Percentiles rank a stretch among this genome's conserved stretches.
These are phyloP conservation scores for Boletus coffeatus DNA, from an alignment of 1,284 basidiomycete species.

Conservation along the genomic window DNA sequence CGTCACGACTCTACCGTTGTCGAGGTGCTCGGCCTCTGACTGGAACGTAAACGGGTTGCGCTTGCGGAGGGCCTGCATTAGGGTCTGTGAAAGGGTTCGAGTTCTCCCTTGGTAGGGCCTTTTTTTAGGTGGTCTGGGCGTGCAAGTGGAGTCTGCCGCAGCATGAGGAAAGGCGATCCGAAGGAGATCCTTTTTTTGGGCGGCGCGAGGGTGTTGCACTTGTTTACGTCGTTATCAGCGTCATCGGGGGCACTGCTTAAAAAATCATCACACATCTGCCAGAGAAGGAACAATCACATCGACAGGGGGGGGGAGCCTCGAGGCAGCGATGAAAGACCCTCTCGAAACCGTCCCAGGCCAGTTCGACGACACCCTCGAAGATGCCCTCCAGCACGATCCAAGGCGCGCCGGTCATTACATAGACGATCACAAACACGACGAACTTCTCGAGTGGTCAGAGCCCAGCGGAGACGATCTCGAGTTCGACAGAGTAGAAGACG, in stretches of 20 bases:
- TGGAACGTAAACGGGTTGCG: slow-evolving; percentile 39
- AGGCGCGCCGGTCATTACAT: slow-evolving; percentile 41
- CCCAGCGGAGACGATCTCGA: slow-evolving; percentile 45
- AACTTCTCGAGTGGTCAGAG: slow-evolving; percentile 35
- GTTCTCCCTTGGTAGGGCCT: background rate
- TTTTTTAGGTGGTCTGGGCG: slow-evolving; percentile 17
- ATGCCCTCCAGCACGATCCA: slow-evolving; percentile 13
- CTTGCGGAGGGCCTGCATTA: slow-evolving; percentile 35
- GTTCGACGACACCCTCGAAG: slow-evolving; percentile 45
- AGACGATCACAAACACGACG: slow-evolving; percentile 34
- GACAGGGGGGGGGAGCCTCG: background rate
- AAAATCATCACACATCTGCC: background rate
- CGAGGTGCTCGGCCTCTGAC: slow-evolving; percentile 27
- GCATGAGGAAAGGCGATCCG: background rate
- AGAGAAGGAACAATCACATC: background rate
- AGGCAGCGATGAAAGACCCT: background rate
- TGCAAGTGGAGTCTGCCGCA: background rate
- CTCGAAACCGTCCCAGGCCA: slow-evolving; percentile 38
- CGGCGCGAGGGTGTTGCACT: slow-evolving; percentile 16
- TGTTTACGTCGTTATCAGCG: slow-evolving; percentile 18
- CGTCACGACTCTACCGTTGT: slow-evolving; percentile 27
- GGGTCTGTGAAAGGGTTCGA: background rate
- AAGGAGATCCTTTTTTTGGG: background rate
- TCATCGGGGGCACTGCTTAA: background rate
- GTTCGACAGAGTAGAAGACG: slow-evolving; percentile 69